Evolutionary conservation across 1,139 yeast species (phyloP), one percentile per base, ranked within the genome.

Genomic region (Yamadazyma songkhlaensis): DNA sequence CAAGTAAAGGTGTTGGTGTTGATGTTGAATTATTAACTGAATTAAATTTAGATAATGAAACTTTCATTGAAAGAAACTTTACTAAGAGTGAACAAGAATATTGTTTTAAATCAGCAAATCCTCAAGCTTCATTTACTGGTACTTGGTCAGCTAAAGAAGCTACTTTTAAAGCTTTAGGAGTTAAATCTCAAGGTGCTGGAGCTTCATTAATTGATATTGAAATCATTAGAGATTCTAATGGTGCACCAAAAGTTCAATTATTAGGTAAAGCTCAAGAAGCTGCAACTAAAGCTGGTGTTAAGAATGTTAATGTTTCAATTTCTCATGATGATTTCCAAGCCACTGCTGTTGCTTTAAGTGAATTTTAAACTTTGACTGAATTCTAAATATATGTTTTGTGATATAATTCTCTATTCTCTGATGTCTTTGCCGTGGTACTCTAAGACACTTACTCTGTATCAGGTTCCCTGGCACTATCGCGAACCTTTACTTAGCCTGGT

Each of bases 141-240:
- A 85, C 95, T 35, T 92, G 99, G 99, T 87, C 96, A 31, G 98
- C 98, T 38, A 92, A 92, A 70, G 99, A 92, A 69, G 98, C 99
- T 28, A 97, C 89, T 30, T 92, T 92, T 81, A 92, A 92, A 73
- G 87, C 96, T 14, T 74, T 92, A 55, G 92, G 95, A 45, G 95
- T 88, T 46, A 77, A 79, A 56, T 83, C 95, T 32, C 78, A 82
- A 61, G 99, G 99, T 45, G 97, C 90, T 13, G 98, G 97, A 46
- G 97, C 98, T 38, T 74, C 95, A 34, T 75, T 92, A 68, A 77
- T 77, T 61, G 96, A 89, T 47, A 92, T 92, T 63, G 97, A 90
- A 68, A 86, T 92, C 54, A 54, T 71, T 17, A 84, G 95, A 54
- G 85, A 80, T 50, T 51, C 72, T 44, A 80, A 78, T 39, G 96